These are phyloP conservation scores for Hypomontagnella submonticulosa DNA, from an alignment of 495 filamentous ascomycete genomes.

Conservation along the genomic window DNA sequence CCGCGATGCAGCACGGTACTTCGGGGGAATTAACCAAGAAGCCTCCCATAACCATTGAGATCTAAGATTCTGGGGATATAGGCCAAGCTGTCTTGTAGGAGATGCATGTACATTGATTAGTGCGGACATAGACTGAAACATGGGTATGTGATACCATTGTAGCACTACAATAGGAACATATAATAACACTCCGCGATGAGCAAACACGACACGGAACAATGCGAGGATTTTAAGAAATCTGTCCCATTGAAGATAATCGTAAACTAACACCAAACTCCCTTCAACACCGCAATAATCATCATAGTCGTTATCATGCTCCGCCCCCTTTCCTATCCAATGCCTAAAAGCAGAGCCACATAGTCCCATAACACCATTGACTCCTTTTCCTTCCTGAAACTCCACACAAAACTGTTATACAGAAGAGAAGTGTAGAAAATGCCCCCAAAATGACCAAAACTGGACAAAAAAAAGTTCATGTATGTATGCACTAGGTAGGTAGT, in stretches of 20 bases:
- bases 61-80: conserved; percentile 45
- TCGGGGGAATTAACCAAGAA: conserved; percentile 72
- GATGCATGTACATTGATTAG: too few species aligned
- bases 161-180: too few species aligned
- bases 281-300: background rate
- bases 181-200: too few species aligned
- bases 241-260: background rate
- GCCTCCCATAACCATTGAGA: conserved; percentile 58
- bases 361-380: too few species aligned
- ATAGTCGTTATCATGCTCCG: conserved; percentile 19
- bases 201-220: too few species aligned
- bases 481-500: background rate
- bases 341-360: too few species aligned
- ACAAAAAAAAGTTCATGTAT: background rate
- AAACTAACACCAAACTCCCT: background rate
- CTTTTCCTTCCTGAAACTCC: too few species aligned
- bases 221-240: too few species aligned
- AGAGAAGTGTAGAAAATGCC: background rate
- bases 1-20: conserved; percentile 74
- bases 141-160: too few species aligned
- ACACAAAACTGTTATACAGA: too few species aligned
- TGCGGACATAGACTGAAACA: too few species aligned
- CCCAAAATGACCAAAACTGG: background rate
- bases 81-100: too few species aligned
- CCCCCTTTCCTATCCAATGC: background rate